Conservation (phyloP, 768 basidiomycete species). For the Calocybe cyanea region DNA sequence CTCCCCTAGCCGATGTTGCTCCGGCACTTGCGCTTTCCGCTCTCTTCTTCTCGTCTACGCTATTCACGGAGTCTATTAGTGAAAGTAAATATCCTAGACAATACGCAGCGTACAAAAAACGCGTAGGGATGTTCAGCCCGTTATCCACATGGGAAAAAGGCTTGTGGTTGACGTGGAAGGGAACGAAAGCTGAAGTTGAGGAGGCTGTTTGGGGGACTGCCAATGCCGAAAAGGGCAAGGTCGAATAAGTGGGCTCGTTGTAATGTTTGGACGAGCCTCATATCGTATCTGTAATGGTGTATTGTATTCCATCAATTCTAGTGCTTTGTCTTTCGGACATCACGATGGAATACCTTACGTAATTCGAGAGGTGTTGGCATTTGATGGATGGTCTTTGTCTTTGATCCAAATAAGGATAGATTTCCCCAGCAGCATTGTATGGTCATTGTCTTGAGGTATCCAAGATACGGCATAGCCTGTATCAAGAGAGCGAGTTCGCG, state of each 20-base stretch:
- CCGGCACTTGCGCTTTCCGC: conserved; percentile 61
- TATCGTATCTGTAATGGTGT: no score
- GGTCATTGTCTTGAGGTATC: no score
- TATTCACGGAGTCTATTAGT: conserved; percentile 80
- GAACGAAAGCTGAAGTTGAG: conserved; percentile 21
- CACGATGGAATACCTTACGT: no score
- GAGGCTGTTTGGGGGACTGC: conserved; percentile 20
- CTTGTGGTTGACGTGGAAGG: conserved; percentile 15
- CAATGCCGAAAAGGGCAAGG: conserved; percentile 15
- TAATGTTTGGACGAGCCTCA: no score
- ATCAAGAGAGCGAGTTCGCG: no score
- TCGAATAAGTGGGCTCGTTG: conserved; percentile 6
- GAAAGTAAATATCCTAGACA: conserved; percentile 63
- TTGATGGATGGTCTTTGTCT: no score
- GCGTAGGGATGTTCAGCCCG: conserved; percentile 79
- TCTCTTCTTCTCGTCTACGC: conserved; percentile 76
- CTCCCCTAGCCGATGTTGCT: conserved; percentile 29
- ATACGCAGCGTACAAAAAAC: conserved; percentile 68
- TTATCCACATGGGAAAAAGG: conserved; percentile 28
- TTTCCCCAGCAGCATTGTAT: no score
- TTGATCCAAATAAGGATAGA: no score
- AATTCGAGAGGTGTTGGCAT: no score
- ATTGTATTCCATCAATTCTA: no score
- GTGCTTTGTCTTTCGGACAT: no score
- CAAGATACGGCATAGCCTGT: no score